Evolutionary conservation across 176 grass and related monocot species (phyloP).

Genomic region (Eleusine indica): DNA sequence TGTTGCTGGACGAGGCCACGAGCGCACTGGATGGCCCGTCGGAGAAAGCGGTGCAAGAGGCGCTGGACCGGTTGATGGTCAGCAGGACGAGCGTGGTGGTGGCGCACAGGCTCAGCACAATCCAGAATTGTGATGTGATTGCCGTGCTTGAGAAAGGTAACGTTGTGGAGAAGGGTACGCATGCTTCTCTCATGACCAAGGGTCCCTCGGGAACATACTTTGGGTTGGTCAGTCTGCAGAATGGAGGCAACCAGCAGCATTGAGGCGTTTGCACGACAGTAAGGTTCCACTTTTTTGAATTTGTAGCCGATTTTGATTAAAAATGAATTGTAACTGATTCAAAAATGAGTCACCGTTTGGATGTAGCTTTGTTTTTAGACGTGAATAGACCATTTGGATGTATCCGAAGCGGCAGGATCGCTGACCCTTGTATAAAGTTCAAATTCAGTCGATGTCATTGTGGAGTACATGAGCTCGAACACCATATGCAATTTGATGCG

Average conservation of each 20-base stretch:
- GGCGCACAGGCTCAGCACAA: slow-evolving; percentile 66
- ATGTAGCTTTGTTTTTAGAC: no score
- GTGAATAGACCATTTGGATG: no score
- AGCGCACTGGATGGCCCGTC: slow-evolving; percentile 60
- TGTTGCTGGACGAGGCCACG: slow-evolving; percentile 62
- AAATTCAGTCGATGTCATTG: no score
- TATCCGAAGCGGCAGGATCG: no score
- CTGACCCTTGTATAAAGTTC: no score
- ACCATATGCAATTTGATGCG: no score
- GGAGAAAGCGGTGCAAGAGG: slow-evolving; percentile 58
- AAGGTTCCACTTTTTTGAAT: background rate
- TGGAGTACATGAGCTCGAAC: no score
- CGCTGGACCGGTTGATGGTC: slow-evolving; percentile 67
- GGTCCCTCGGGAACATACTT: slow-evolving; percentile 51
- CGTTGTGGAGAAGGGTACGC: slow-evolving; percentile 70
- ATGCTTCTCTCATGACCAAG: slow-evolving; percentile 56
- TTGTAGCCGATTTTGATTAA: no score
- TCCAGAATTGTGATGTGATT: slow-evolving; percentile 58
- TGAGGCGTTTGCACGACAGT: background rate
- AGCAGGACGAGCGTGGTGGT: slow-evolving; percentile 65
- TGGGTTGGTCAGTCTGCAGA: slow-evolving; percentile 60
- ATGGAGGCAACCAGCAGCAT: slow-evolving; percentile 19
- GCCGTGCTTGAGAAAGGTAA: slow-evolving; percentile 53
- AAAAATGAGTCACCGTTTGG: background rate
- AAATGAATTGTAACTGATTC: background rate